A percentile compares a stretch with the other conserved stretches of the same genome.
phyloP scores from a whole-genome alignment of 257 asterid genomes.

The Nicotiana attenuata region DNA sequence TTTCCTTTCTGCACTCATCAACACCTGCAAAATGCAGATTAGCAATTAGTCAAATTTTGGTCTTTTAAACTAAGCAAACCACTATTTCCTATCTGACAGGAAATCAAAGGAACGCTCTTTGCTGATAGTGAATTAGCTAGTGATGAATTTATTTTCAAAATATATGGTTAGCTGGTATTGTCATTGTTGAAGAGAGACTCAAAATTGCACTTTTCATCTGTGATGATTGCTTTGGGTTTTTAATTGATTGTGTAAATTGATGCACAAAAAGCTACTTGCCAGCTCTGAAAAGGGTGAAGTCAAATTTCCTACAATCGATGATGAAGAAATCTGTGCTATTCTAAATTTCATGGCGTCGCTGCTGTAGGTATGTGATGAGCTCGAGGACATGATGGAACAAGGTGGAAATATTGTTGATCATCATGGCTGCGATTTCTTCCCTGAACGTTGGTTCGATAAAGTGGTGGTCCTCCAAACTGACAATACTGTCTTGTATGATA shows the following conservation, averaged over 20 bases:
- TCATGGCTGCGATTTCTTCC: conserved; percentile 95
- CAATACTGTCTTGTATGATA: conserved; percentile 66
- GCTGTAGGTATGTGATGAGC: conserved; percentile 81
- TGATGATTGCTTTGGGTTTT: not conserved
- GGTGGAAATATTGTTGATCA: conserved; percentile 97
- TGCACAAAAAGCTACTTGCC: not conserved
- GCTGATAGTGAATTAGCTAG: not conserved
- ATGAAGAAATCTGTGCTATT: not conserved
- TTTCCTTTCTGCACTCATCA: not conserved
- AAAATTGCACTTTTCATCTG: not conserved
- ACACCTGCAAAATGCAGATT: not conserved
- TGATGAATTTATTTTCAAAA: not conserved
- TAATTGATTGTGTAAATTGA: not conserved
- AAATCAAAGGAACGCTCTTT: not conserved
- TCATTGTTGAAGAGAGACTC: not conserved
- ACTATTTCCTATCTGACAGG: not conserved
- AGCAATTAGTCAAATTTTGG: not conserved
- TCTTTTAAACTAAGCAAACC: not conserved
- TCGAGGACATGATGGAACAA: conserved; percentile 83
- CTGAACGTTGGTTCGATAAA: conserved; percentile 87
- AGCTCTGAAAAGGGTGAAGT: not conserved
- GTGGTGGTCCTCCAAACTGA: conserved; percentile 86
- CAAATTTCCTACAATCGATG: not conserved
- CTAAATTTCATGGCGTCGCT: not conserved
- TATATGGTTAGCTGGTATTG: not conserved